These are phyloP conservation scores for Penicillium sp. DNA, from an alignment of 2,329 filamentous ascomycete genomes.

Conservation along the genomic window DNA sequence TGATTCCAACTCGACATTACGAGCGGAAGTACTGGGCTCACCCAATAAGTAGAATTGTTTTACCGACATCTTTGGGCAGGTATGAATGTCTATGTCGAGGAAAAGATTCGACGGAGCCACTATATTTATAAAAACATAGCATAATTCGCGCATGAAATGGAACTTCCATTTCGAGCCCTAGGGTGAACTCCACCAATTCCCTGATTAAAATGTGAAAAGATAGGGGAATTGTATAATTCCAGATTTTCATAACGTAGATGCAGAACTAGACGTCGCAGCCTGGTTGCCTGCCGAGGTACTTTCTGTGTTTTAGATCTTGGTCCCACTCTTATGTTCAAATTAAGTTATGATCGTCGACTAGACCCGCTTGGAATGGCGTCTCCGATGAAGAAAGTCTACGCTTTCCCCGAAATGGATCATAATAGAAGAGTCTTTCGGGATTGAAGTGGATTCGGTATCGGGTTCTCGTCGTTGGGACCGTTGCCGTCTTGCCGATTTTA, in stretches of 20 bases:
- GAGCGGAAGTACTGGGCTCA: constrained; percentile 22
- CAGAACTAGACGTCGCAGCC: background rate
- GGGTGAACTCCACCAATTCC: background rate
- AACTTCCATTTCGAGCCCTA: background rate
- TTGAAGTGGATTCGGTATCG: constrained; percentile 9
- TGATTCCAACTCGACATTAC: constrained; percentile 22
- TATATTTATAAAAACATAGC: constrained; percentile 13
- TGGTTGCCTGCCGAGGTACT: background rate
- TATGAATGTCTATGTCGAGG: background rate
- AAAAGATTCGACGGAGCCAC: background rate
- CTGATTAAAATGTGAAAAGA: background rate
- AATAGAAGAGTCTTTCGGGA: constrained; percentile 2
- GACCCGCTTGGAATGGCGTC: background rate
- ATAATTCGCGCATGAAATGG: background rate
- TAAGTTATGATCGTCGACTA: background rate
- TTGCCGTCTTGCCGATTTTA: background rate
- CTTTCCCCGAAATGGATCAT: background rate
- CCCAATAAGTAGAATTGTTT: constrained; percentile 24
- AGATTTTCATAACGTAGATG: background rate
- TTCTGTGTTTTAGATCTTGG: background rate
- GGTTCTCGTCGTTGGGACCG: background rate
- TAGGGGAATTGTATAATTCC: background rate
- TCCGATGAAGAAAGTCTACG: background rate
- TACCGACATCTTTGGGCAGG: constrained; percentile 12
- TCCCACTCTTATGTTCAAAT: background rate